Percentiles rank a stretch among this genome's conserved stretches.
Evolutionary conservation across 2,329 filamentous ascomycete genomes (phyloP).

Genomic region (Talaromyces sp.): DNA sequence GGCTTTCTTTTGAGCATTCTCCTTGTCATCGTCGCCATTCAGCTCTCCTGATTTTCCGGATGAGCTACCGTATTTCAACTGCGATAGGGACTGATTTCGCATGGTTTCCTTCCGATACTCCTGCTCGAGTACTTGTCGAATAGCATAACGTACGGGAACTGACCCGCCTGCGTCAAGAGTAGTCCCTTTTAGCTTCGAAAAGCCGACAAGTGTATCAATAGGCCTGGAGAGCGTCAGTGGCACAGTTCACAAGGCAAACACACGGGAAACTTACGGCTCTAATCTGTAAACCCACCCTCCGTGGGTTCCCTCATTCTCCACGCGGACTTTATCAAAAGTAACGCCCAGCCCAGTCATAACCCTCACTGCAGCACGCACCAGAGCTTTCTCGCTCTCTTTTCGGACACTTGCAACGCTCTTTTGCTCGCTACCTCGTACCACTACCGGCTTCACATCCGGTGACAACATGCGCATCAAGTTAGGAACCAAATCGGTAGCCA

Average conservation of each 20-base stretch:
- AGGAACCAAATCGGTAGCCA: constrained; percentile 78
- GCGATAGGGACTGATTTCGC: constrained; percentile 61
- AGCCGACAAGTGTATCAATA: constrained; percentile 74
- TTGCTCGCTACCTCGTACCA: constrained; percentile 66
- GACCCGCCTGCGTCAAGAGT: constrained; percentile 51
- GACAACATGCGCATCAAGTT: constrained; percentile 79
- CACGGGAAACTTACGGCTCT: constrained; percentile 71
- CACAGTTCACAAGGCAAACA: constrained; percentile 25
- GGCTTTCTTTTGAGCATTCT: constrained; percentile 8
- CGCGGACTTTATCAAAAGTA: constrained; percentile 70
- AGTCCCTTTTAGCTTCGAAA: constrained; percentile 40
- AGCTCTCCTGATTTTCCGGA: constrained; percentile 19
- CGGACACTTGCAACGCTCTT: constrained; percentile 76
- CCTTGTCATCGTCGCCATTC: constrained; percentile 22
- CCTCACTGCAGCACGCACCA: constrained; percentile 74
- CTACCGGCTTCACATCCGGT: constrained; percentile 85
- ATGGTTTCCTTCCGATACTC: constrained; percentile 73
- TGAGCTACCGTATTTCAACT: constrained; percentile 43
- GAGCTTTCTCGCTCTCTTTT: constrained; percentile 75
- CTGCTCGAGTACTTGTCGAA: constrained; percentile 88
- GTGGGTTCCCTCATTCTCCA: constrained; percentile 63
- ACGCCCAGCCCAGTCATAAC: constrained; percentile 81
- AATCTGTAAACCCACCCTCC: constrained; percentile 84
- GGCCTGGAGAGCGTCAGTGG: constrained; percentile 36
- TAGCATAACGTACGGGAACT: constrained; percentile 79